Conservation (phyloP, 306 rosid species). For the Cotoneaster glaucophyllus region DNA sequence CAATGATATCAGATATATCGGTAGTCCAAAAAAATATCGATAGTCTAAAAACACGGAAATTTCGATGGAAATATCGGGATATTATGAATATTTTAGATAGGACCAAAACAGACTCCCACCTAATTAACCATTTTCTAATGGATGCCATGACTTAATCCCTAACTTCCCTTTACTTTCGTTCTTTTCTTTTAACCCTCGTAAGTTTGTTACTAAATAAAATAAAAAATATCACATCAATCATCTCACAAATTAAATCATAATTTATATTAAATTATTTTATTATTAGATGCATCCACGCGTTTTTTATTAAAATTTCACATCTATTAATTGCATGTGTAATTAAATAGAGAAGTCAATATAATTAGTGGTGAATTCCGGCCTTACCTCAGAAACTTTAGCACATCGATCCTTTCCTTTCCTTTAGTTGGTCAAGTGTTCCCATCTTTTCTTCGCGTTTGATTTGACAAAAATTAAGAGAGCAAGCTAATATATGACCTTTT, state of each 20-base stretch:
- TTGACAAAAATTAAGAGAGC: slow-evolving; percentile 1
- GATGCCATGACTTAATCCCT: not conserved
- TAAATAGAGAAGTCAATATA: too few species aligned
- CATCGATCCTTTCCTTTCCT: not conserved
- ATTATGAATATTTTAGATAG: too few species aligned
- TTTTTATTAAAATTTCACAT: too few species aligned
- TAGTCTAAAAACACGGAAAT: too few species aligned
- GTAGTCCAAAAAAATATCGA: too few species aligned
- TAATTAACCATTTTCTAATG: slow-evolving; percentile 25
- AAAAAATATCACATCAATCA: too few species aligned
- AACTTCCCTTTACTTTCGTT: not conserved
- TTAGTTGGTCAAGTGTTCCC: not conserved
- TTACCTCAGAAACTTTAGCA: not conserved
- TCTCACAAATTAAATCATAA: too few species aligned
- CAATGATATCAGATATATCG: too few species aligned
- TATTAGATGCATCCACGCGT: not conserved
- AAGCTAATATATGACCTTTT: not conserved
- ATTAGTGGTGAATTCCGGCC: not conserved
- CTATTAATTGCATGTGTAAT: too few species aligned
- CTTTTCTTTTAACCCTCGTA: not conserved
- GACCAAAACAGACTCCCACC: slow-evolving; percentile 44
- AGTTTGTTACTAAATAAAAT: not conserved
- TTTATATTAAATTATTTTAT: too few species aligned
- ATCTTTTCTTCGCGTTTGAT: slow-evolving; percentile 19
- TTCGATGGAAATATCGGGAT: too few species aligned